phyloP scores from a whole-genome alignment of 139 green algal genomes.

The Raphidocelis subcapitata region DNA sequence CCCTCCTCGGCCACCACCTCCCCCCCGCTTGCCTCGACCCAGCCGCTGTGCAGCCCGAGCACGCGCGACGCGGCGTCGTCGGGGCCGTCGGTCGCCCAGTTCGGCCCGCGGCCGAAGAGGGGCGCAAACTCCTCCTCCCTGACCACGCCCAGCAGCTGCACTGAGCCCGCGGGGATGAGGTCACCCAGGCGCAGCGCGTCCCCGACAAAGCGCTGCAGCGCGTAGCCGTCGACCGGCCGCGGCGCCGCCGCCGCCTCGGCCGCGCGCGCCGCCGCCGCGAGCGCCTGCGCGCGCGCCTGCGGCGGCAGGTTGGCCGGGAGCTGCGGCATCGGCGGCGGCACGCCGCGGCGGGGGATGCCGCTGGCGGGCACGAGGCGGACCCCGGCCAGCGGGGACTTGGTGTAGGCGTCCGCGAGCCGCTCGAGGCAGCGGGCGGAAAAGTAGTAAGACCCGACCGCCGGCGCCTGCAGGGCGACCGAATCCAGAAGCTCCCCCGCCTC shows the following conservation, averaged over 20 bases:
- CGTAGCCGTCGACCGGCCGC: slow-evolving; percentile 18
- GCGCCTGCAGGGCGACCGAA: neutral
- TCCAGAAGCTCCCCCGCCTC: neutral
- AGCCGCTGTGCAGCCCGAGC: slow-evolving; percentile 63
- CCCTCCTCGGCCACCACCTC: slow-evolving; percentile 31
- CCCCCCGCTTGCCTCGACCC: slow-evolving; percentile 47
- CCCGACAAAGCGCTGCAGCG: slow-evolving; percentile 2
- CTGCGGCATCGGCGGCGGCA: slow-evolving; percentile 11
- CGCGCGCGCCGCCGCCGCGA: slow-evolving; percentile 4
- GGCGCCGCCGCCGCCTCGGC: slow-evolving; percentile 9
- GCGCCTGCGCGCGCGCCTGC: slow-evolving; percentile 11
- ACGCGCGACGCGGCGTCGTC: slow-evolving; percentile 61
- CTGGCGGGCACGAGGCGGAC: slow-evolving; percentile 14
- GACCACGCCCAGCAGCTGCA: slow-evolving; percentile 1
- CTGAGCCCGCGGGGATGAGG: slow-evolving; percentile 47
- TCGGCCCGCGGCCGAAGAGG: neutral
- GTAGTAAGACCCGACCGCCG: slow-evolving; percentile 23
- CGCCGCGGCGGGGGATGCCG: slow-evolving; percentile 4
- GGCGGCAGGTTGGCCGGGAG: slow-evolving; percentile 20
- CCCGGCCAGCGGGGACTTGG: neutral
- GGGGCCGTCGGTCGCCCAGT: slow-evolving; percentile 45
- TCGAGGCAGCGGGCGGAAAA: slow-evolving; percentile 2
- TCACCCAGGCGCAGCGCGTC: slow-evolving; percentile 62
- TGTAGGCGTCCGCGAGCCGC: neutral
- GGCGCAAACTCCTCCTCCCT: slow-evolving; percentile 15